Conservation (phyloP, 1,284 basidiomycete genomes). For the Thecaphora thlaspeos region DNA sequence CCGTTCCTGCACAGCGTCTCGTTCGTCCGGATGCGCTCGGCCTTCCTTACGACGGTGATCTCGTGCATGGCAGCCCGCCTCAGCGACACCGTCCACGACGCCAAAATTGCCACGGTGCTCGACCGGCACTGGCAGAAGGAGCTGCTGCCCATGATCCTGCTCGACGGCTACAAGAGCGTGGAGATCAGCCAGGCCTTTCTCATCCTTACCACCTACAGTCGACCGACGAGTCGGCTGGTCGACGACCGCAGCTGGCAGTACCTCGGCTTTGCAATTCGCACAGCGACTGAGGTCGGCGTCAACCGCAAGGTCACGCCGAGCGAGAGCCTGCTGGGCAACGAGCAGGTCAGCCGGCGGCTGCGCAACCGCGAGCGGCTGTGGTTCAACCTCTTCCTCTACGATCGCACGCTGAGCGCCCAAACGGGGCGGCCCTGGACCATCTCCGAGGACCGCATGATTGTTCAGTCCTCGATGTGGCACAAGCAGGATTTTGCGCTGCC, state of each 20-base stretch:
- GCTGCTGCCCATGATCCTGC: slow-evolving; percentile 41
- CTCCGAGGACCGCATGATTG: slow-evolving; percentile 36
- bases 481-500: slow-evolving; percentile 46
- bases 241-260: slow-evolving; percentile 53
- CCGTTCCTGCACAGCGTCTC: slow-evolving; percentile 45
- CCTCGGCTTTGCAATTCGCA: slow-evolving; percentile 47
- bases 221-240: slow-evolving; percentile 40
- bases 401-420: slow-evolving; percentile 44
- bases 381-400: slow-evolving; percentile 46
- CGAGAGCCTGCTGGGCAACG: slow-evolving; percentile 31
- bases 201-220: slow-evolving; percentile 42
- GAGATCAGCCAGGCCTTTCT: slow-evolving; percentile 49
- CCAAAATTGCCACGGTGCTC: slow-evolving; percentile 35
- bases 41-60: slow-evolving; percentile 47
- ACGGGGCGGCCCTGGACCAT: slow-evolving; percentile 48
- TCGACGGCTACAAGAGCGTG: slow-evolving; percentile 48
- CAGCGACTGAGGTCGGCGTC: slow-evolving; percentile 49
- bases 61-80: slow-evolving; percentile 42
- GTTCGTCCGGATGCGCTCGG: slow-evolving; percentile 43
- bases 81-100: slow-evolving; percentile 33
- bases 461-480: slow-evolving; percentile 44
- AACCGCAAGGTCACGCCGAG: slow-evolving; percentile 40
- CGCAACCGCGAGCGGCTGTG: slow-evolving; percentile 45
- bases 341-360: slow-evolving; percentile 42
- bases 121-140: slow-evolving; percentile 43